Evolutionary conservation across 768 basidiomycete species (phyloP).

Genomic region (Myochromella boudieri): DNA sequence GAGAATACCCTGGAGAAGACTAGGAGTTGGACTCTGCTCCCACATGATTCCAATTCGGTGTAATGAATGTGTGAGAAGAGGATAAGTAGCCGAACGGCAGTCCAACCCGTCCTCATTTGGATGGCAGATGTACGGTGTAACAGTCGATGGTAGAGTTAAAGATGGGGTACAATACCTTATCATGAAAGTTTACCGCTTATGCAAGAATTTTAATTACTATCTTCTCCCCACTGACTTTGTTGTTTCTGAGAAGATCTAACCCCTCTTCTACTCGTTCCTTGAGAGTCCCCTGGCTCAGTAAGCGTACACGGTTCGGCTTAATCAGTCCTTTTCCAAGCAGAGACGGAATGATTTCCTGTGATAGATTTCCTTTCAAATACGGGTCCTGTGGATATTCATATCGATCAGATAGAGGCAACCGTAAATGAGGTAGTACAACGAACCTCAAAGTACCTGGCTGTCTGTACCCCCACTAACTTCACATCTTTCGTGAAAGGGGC

Average conservation of each 20-base stretch:
- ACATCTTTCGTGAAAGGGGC: conserved; percentile 37
- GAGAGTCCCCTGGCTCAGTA: conserved; percentile 42
- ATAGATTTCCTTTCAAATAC: conserved; percentile 39
- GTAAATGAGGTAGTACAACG: conserved; percentile 10
- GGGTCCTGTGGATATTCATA: conserved; percentile 35
- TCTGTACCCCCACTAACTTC: conserved; percentile 36
- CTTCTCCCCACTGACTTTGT: conserved; percentile 52
- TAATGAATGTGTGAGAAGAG: too few relatives aligned
- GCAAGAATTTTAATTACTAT: conserved; percentile 42
- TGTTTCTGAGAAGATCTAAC: conserved; percentile 43
- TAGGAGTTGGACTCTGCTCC: too few relatives aligned
- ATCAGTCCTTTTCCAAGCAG: conserved; percentile 38
- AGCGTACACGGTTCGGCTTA: conserved; percentile 37
- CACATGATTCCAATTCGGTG: too few relatives aligned
- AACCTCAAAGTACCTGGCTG: conserved; percentile 41
- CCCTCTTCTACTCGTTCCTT: conserved; percentile 41
- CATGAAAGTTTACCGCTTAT: too few relatives aligned
- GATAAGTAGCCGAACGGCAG: too few relatives aligned
- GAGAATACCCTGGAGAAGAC: too few relatives aligned
- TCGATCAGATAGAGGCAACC: too few relatives aligned
- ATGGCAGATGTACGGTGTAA: too few relatives aligned
- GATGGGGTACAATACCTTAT: too few relatives aligned
- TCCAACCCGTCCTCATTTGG: too few relatives aligned
- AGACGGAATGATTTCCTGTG: conserved; percentile 44
- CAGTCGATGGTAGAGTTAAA: too few relatives aligned